Percentiles rank a stretch among this genome's conserved stretches.
Conservation (phyloP, 1,139 yeast genomes). For the Debaryomyces sp. region DNA sequence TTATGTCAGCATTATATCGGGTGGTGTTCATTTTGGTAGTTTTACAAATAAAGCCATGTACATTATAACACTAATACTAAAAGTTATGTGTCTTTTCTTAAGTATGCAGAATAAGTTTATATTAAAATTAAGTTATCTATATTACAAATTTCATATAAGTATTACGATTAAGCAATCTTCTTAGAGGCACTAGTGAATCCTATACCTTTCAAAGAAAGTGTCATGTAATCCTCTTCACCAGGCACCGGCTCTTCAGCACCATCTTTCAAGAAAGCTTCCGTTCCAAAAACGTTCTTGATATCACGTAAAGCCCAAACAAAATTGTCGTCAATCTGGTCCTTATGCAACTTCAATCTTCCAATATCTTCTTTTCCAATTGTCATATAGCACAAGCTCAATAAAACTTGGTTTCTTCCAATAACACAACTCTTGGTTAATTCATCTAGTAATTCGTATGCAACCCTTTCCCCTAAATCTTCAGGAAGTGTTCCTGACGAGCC, state of each 20-base stretch:
- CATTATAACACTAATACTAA: not conserved
- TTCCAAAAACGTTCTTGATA: conserved; percentile 72
- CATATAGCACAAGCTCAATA: conserved; percentile 75
- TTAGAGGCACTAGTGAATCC: conserved; percentile 92
- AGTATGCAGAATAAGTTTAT: not conserved
- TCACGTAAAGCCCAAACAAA: conserved; percentile 73
- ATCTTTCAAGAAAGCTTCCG: conserved; percentile 74
- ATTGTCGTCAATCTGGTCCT: conserved; percentile 69
- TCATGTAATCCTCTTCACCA: conserved; percentile 58
- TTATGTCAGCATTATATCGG: conserved; percentile 97
- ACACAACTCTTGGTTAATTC: conserved; percentile 74
- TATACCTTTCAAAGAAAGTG: conserved; percentile 79
- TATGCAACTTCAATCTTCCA: conserved; percentile 79
- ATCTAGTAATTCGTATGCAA: conserved; percentile 75
- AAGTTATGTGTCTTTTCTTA: not conserved
- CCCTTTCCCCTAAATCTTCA: conserved; percentile 82
- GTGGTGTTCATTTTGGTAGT: conserved; percentile 97
- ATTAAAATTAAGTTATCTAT: conserved; percentile 1
- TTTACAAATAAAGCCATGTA: not conserved
- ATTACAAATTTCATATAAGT: conserved; percentile 6
- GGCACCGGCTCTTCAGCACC: conserved; percentile 49
- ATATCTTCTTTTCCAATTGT: conserved; percentile 92
- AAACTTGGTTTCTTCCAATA: conserved; percentile 73
- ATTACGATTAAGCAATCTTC: conserved; percentile 66
- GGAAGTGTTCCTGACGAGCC: conserved; percentile 78